Evolutionary conservation across 73 alveolate species (phyloP).

Genomic region (Effrenium voratum): DNA sequence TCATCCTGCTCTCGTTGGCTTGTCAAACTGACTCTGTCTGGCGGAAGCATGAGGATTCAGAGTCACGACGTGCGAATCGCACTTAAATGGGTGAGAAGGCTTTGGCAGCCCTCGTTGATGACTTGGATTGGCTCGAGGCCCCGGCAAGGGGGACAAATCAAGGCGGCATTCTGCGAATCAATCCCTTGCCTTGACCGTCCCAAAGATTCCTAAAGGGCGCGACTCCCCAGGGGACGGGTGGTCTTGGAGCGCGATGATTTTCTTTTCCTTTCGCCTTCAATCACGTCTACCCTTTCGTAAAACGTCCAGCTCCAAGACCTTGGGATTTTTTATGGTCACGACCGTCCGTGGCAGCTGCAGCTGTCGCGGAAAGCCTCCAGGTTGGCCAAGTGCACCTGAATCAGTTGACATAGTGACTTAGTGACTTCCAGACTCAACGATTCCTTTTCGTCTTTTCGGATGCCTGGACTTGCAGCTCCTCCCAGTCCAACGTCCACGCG

Average conservation of each 20-base stretch:
- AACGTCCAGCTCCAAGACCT: background rate
- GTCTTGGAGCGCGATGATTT: background rate
- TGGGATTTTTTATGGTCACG: background rate
- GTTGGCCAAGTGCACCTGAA: background rate
- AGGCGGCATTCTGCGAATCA: no score
- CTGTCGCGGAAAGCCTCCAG: constrained; percentile 3
- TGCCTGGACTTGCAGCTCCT: constrained; percentile 23
- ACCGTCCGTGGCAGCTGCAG: constrained; percentile 6
- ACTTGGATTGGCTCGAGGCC: no score
- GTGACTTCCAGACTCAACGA: background rate
- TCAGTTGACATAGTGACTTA: background rate
- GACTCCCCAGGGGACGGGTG: background rate
- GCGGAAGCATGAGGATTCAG: no score
- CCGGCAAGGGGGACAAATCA: no score
- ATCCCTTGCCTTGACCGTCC: background rate
- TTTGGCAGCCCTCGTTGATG: no score
- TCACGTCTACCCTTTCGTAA: background rate
- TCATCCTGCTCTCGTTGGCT: no score
- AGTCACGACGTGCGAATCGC: no score
- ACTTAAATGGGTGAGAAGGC: no score
- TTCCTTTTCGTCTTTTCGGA: background rate
- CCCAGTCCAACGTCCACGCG: constrained; percentile 24
- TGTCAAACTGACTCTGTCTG: no score
- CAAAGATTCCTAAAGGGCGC: background rate
- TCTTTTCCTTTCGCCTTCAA: background rate